Conservation (phyloP, 306 rosid species). For the Quercus parvula region DNA sequence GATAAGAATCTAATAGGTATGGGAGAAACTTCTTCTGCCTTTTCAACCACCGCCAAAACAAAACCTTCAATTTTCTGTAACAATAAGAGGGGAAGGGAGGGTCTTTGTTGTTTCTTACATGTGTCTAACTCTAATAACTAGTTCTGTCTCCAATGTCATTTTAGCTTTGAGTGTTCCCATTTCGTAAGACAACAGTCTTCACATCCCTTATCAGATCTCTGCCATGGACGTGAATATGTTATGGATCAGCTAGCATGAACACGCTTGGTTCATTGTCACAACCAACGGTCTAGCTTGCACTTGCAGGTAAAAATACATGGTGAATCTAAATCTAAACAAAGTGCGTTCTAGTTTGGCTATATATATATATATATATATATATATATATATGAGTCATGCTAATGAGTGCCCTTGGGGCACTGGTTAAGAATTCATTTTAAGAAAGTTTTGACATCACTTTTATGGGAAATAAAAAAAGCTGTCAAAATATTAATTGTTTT, state of each 20-base stretch:
- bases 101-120: slow-evolving; percentile 28
- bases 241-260: neutral
- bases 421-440: too few species aligned
- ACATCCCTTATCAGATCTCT: slow-evolving; percentile 30
- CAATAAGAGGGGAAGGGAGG: slow-evolving; percentile 15
- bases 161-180: slow-evolving; percentile 50
- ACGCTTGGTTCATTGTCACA: neutral
- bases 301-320: neutral
- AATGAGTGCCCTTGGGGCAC: too few species aligned
- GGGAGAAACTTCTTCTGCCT: slow-evolving; percentile 46
- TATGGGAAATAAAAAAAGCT: too few species aligned
- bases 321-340: neutral
- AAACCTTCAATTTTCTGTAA: slow-evolving; percentile 36
- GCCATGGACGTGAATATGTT: slow-evolving; percentile 30
- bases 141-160: slow-evolving; percentile 30
- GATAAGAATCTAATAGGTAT: slow-evolving; percentile 46
- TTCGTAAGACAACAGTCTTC: slow-evolving; percentile 42
- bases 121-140: slow-evolving; percentile 30
- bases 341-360: neutral
- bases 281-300: neutral
- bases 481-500: too few species aligned
- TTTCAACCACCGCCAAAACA: slow-evolving; percentile 70
- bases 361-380: too few species aligned
- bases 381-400: too few species aligned
- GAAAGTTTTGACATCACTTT: too few species aligned